Conservation (phyloP, 805 yeast species). For the Sugiyamaella mastotermitis region DNA sequence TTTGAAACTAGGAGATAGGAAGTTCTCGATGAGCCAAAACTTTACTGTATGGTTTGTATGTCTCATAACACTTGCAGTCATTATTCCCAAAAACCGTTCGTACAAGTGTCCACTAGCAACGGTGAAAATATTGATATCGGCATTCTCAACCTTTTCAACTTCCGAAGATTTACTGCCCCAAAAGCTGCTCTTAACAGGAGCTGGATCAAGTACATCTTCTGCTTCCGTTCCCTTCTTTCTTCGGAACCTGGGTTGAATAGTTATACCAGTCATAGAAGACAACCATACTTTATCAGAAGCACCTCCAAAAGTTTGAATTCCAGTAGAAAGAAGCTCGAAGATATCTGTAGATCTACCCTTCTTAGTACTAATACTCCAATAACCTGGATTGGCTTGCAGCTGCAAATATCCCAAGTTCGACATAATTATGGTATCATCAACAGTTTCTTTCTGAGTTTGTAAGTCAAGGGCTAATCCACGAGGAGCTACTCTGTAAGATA, state of each 20-base stretch:
- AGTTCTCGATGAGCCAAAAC: slow-evolving; percentile 84
- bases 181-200: not conserved
- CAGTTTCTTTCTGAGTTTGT: slow-evolving; percentile 17
- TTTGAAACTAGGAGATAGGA: slow-evolving; percentile 65
- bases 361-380: slow-evolving; percentile 50
- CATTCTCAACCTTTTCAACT: slow-evolving; percentile 29
- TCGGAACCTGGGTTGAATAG: slow-evolving; percentile 40
- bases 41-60: slow-evolving; percentile 61
- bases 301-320: not conserved
- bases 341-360: slow-evolving; percentile 38
- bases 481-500: slow-evolving; percentile 37
- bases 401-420: slow-evolving; percentile 80
- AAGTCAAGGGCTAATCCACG: slow-evolving; percentile 48
- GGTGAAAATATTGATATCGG: slow-evolving; percentile 72
- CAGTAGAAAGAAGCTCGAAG: slow-evolving; percentile 29
- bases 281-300: slow-evolving; percentile 25
- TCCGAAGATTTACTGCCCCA: not conserved
- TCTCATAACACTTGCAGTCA: slow-evolving; percentile 70
- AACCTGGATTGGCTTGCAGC: slow-evolving; percentile 66
- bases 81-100: slow-evolving; percentile 67
- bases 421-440: slow-evolving; percentile 66
- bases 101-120: slow-evolving; percentile 79
- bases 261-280: slow-evolving; percentile 40
- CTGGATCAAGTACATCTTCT: slow-evolving; percentile 16
- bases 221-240: slow-evolving; percentile 37